A percentile compares a stretch with the other conserved stretches of the same genome.
phyloP scores from a whole-genome alignment of 108 stramenopile genomes.

The Aureococcus anophagefferens region DNA sequence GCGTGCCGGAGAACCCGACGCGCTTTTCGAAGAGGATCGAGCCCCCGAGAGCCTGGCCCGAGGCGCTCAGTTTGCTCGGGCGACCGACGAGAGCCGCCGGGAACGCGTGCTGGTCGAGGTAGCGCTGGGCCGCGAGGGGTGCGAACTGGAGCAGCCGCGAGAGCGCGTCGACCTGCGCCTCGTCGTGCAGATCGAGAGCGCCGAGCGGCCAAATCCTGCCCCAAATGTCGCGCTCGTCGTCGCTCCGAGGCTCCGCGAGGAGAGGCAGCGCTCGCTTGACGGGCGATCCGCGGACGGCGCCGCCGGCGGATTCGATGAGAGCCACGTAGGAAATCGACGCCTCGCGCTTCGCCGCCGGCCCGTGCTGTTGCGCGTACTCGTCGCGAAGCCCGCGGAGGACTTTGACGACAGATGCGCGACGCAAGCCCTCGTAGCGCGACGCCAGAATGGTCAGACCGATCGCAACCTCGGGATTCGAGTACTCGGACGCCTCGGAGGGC shows the following conservation, averaged over 20 bases:
- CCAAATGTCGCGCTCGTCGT: conserved; percentile 8
- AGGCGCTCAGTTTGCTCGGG: conserved; percentile 40
- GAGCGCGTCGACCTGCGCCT: conserved; percentile 33
- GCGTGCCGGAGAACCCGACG: conserved; percentile 96
- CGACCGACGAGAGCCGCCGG: conserved; percentile 45
- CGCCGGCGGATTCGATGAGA: conserved; percentile 37
- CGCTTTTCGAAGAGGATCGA: conserved; percentile 86
- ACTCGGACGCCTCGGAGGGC: conserved; percentile 47
- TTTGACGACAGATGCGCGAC: conserved; percentile 23
- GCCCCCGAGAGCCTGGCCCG: conserved; percentile 66
- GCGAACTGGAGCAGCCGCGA: conserved; percentile 26
- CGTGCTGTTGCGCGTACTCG: conserved; percentile 32
- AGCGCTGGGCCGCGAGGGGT: conserved; percentile 39
- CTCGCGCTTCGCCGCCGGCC: conserved; percentile 36
- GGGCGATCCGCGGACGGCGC: conserved; percentile 27
- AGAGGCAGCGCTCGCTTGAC: not conserved
- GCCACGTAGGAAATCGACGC: conserved; percentile 21
- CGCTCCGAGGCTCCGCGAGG: not conserved
- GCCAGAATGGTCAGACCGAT: conserved; percentile 50
- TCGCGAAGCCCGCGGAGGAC: conserved; percentile 30
- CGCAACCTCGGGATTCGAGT: conserved; percentile 46
- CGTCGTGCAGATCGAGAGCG: conserved; percentile 33
- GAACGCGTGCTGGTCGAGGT: conserved; percentile 37
- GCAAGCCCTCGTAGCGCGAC: conserved; percentile 50
- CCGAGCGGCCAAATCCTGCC: conserved; percentile 39